Evolutionary conservation across 164 flowering plant species (phyloP).

Genomic region (Litsea cubeba): DNA sequence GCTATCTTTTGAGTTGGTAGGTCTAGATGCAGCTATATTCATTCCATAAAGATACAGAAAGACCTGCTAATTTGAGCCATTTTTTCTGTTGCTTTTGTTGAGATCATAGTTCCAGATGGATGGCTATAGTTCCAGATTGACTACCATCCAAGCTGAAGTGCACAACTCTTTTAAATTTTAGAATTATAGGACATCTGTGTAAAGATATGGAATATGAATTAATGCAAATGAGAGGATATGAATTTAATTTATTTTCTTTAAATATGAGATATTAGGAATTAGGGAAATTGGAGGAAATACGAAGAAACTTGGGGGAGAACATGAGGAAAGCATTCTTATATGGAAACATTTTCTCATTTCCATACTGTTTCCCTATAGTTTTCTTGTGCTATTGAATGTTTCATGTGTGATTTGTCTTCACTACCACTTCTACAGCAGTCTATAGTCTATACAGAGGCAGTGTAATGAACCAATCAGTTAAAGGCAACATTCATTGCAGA

Average conservation of each 20-base stretch:
- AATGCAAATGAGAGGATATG: not conserved
- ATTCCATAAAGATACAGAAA: not conserved
- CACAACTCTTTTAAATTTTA: too few relatives aligned
- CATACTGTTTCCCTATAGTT: not conserved
- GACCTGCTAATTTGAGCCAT: not conserved
- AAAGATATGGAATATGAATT: too few relatives aligned
- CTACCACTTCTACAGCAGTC: too few relatives aligned
- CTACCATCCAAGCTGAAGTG: not conserved
- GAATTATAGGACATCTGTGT: not conserved
- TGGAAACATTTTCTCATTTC: not conserved
- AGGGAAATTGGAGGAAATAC: not conserved
- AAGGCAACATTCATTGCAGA: too few relatives aligned
- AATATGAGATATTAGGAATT: not conserved
- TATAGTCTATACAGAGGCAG: too few relatives aligned
- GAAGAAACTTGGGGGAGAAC: not conserved
- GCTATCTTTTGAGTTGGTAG: not conserved
- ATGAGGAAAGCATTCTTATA: not conserved
- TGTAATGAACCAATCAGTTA: too few relatives aligned
- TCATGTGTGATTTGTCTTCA: too few relatives aligned
- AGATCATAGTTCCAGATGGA: not conserved
- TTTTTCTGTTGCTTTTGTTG: not conserved
- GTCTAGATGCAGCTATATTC: not conserved
- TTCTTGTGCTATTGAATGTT: too few relatives aligned
- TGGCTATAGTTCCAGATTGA: not conserved
- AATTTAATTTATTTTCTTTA: not conserved